phyloP scores from a whole-genome alignment of 805 yeast species.

The Ogataea thermomethanolica region DNA sequence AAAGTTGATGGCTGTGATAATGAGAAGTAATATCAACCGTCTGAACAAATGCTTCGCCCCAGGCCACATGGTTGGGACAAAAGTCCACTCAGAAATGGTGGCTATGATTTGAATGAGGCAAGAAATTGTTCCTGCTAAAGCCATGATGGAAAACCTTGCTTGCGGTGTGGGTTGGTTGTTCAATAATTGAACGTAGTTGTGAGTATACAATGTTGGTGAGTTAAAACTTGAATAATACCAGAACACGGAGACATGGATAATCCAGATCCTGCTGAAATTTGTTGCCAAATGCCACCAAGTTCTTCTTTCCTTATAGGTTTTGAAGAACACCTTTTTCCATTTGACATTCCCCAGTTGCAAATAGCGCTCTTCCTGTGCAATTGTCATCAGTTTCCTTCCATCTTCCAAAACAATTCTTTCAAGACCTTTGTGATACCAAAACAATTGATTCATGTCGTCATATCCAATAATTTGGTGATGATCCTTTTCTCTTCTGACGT shows the following conservation, averaged over 20 bases:
- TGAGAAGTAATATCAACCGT: constrained; percentile 33
- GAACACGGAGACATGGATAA: constrained; percentile 46
- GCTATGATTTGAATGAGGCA: constrained; percentile 41
- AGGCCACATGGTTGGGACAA: constrained; percentile 47
- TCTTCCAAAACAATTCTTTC: constrained; percentile 33
- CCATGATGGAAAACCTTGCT: constrained; percentile 40
- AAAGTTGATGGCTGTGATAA: constrained; percentile 34
- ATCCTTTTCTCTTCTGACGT: constrained; percentile 64
- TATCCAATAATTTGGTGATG: constrained; percentile 59
- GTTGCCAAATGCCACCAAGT: constrained; percentile 49
- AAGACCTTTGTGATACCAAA: constrained; percentile 44
- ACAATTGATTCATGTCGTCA: constrained; percentile 51
- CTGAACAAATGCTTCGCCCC: constrained; percentile 40
- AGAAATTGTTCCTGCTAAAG: constrained; percentile 46
- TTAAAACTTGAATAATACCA: constrained; percentile 53
- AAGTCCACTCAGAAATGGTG: constrained; percentile 39
- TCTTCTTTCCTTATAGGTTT: constrained; percentile 46
- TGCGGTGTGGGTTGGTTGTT: constrained; percentile 46
- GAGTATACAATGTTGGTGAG: constrained; percentile 47
- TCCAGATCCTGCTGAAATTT: constrained; percentile 52
- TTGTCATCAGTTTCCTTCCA: constrained; percentile 30
- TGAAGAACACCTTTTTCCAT: constrained; percentile 42
- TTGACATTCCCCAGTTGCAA: constrained; percentile 30
- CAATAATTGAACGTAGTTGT: constrained; percentile 36
- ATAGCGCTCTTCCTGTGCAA: constrained; percentile 34